Evolutionary conservation across 1,284 basidiomycete species (phyloP).

Genomic region (Grifola frondosa): DNA sequence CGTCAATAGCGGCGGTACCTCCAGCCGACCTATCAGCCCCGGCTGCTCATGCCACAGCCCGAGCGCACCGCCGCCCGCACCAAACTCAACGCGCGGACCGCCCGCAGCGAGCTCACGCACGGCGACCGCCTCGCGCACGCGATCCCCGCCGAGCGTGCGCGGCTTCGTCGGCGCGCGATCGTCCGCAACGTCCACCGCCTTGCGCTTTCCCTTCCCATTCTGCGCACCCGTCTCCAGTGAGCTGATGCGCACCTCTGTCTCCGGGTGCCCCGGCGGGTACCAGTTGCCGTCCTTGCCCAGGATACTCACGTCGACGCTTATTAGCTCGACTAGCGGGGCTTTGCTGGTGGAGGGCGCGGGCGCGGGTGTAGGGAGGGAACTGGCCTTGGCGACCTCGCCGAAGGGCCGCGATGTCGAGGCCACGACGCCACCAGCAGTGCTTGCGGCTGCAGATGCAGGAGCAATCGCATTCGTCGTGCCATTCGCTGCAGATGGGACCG

Average conservation of each 20-base stretch:
- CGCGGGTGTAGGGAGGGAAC: constrained; percentile 16
- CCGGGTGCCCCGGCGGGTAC: too few species aligned
- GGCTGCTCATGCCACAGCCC: constrained; percentile 18
- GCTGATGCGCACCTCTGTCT: constrained; percentile 56
- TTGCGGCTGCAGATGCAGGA: constrained; percentile 9
- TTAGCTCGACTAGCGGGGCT: constrained; percentile 6
- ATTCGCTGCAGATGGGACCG: constrained; percentile 38
- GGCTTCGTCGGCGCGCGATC: constrained; percentile 44
- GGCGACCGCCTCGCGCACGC: constrained; percentile 47
- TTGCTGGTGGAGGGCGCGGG: constrained; percentile 15
- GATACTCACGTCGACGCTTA: constrained; percentile 9
- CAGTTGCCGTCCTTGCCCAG: constrained; percentile 38
- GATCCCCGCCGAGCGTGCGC: constrained; percentile 73
- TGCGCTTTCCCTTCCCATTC: constrained; percentile 46
- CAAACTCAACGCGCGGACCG: too few species aligned
- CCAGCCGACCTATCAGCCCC: constrained; percentile 36
- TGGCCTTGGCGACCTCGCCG: constrained; percentile 22
- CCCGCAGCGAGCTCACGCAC: constrained; percentile 52
- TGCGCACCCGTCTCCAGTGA: constrained; percentile 38
- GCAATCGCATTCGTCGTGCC: constrained; percentile 15
- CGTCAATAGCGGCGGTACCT: constrained; percentile 56
- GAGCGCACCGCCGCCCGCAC: constrained; percentile 4
- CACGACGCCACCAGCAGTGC: constrained; percentile 9
- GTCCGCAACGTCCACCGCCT: constrained; percentile 48
- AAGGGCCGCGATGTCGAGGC: constrained; percentile 21